Conservation (phyloP, 805 yeast genomes). For the Wickerhamiella azyma region DNA sequence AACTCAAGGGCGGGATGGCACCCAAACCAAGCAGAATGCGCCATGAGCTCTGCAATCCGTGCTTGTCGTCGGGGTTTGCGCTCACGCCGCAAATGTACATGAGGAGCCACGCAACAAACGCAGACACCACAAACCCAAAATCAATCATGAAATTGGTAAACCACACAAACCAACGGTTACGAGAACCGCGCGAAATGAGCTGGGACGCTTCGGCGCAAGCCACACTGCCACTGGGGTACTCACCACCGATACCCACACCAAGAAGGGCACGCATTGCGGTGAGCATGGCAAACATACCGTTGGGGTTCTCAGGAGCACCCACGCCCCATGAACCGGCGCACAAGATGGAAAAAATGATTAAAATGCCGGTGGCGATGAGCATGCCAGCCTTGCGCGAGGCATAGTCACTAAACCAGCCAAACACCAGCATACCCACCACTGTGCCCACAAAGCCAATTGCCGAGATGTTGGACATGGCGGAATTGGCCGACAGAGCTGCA, state of each 20-base stretch:
- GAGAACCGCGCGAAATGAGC: conserved; percentile 59
- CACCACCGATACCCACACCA: conserved; percentile 90
- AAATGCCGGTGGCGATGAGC: conserved; percentile 60
- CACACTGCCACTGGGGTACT: conserved; percentile 86
- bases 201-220: conserved; percentile 88
- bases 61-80: conserved; percentile 21
- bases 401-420: conserved; percentile 72
- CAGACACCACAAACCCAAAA: conserved; percentile 64
- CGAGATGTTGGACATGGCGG: conserved; percentile 66
- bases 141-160: conserved; percentile 86
- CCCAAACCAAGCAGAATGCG: conserved; percentile 83
- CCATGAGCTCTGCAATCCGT: conserved; percentile 76
- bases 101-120: conserved; percentile 77
- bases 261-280: conserved; percentile 76
- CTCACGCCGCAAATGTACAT: conserved; percentile 60
- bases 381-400: conserved; percentile 72
- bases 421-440: conserved; percentile 68
- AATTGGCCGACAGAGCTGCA: conserved; percentile 40
- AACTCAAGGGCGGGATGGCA: conserved; percentile 69
- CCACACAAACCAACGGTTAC: conserved; percentile 82
- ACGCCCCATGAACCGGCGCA: conserved; percentile 84
- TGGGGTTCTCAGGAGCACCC: conserved; percentile 37
- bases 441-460: conserved; percentile 89
- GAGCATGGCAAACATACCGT: conserved; percentile 71
- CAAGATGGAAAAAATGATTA: conserved; percentile 65